These are phyloP conservation scores for Hypoxylon sp. DNA, from an alignment of 2,329 filamentous ascomycete genomes.

Conservation along the genomic window DNA sequence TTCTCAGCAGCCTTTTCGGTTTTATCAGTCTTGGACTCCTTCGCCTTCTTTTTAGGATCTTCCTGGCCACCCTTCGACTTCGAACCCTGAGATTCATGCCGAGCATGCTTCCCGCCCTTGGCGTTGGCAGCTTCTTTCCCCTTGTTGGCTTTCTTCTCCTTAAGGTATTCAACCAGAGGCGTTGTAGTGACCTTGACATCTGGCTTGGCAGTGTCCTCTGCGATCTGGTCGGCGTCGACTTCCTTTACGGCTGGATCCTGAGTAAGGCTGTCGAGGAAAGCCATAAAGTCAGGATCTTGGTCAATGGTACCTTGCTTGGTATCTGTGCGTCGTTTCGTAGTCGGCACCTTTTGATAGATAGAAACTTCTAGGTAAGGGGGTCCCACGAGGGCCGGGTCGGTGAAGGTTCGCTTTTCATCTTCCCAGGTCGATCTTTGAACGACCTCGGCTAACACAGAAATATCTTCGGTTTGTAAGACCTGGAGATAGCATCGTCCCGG, in stretches of 20 bases:
- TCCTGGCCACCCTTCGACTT: slow-evolving; percentile 63
- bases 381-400: slow-evolving; percentile 78
- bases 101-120: slow-evolving; percentile 68
- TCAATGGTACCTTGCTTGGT: slow-evolving; percentile 94
- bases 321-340: slow-evolving; percentile 80
- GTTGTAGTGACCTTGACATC: slow-evolving; percentile 80
- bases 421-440: slow-evolving; percentile 80
- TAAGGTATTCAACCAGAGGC: slow-evolving; percentile 88
- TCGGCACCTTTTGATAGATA: slow-evolving; percentile 85
- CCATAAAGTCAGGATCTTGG: slow-evolving; percentile 95
- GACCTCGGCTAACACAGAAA: slow-evolving; percentile 75
- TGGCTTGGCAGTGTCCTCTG: slow-evolving; percentile 63
- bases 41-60: slow-evolving; percentile 67
- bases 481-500: slow-evolving; percentile 87
- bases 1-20: slow-evolving; percentile 72
- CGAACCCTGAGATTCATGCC: slow-evolving; percentile 65
- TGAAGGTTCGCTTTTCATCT: slow-evolving; percentile 83
- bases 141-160: slow-evolving; percentile 89
- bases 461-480: slow-evolving; percentile 77
- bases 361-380: slow-evolving; percentile 86
- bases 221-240: slow-evolving; percentile 60
- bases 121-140: slow-evolving; percentile 68
- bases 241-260: slow-evolving; percentile 69
- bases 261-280: slow-evolving; percentile 88
- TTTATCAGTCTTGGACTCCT: slow-evolving; percentile 74